These are phyloP conservation scores for Ogataea allantospora DNA, from an alignment of 805 yeast genomes.

Conservation along the genomic window DNA sequence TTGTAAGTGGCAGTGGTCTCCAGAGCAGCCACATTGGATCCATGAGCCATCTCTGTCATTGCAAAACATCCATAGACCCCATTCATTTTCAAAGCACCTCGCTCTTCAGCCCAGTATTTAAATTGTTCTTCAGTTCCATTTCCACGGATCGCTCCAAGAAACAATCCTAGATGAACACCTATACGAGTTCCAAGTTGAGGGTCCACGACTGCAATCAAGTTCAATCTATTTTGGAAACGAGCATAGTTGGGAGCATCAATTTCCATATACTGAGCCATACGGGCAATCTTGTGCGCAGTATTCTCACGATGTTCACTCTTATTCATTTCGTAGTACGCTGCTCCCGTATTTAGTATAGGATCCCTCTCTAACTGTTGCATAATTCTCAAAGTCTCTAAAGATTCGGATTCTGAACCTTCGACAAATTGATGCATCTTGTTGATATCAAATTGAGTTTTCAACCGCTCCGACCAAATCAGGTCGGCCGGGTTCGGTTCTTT, in stretches of 20 bases:
- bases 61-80: slow-evolving; percentile 85
- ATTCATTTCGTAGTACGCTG: slow-evolving; percentile 55
- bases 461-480: slow-evolving; percentile 45
- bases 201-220: slow-evolving; percentile 63
- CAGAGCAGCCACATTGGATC: slow-evolving; percentile 89
- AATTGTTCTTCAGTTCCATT: slow-evolving; percentile 85
- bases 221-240: slow-evolving; percentile 56
- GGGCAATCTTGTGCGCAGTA: slow-evolving; percentile 59
- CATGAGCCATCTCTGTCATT: slow-evolving; percentile 92
- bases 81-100: slow-evolving; percentile 59
- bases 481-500: slow-evolving; percentile 37
- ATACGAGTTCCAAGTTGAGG: slow-evolving; percentile 79
- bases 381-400: slow-evolving; percentile 46
- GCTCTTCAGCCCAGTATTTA: slow-evolving; percentile 73
- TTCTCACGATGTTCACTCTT: slow-evolving; percentile 57
- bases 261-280: slow-evolving; percentile 61
- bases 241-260: slow-evolving; percentile 37
- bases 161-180: slow-evolving; percentile 86
- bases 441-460: slow-evolving; percentile 39
- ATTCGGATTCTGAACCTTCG: slow-evolving; percentile 48
- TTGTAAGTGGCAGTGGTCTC: slow-evolving; percentile 91
- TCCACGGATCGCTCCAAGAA: slow-evolving; percentile 77
- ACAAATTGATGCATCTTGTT: slow-evolving; percentile 53
- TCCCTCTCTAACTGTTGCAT: slow-evolving; percentile 64
- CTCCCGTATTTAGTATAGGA: slow-evolving; percentile 56